These are phyloP conservation scores for Neoscytalidium dimidiatum DNA, from an alignment of 2,329 filamentous ascomycete species.

Conservation along the genomic window DNA sequence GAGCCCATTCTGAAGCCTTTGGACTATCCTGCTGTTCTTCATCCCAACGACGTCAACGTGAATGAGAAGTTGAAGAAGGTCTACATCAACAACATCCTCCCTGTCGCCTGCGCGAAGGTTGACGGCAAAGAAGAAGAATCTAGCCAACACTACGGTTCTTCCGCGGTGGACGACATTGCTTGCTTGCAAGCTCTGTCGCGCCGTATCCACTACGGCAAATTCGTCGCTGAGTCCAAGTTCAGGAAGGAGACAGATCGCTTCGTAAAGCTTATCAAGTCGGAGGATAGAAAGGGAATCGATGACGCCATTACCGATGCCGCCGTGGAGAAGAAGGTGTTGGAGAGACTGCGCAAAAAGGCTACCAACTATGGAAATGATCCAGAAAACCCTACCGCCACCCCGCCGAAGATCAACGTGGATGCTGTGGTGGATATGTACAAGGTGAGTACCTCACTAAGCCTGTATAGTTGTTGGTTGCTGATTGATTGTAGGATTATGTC, in stretches of 20 bases:
- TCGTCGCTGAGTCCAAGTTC: conserved; percentile 96
- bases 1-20: conserved; percentile 83
- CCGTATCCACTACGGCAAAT: conserved; percentile 96
- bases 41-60: conserved; percentile 86
- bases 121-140: conserved; percentile 78
- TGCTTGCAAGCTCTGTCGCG: conserved; percentile 88
- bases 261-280: conserved; percentile 77
- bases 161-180: conserved; percentile 86
- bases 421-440: conserved; percentile 54
- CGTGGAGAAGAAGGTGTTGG: conserved; percentile 90
- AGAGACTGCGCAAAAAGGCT: conserved; percentile 83
- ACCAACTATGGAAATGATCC: conserved; percentile 93
- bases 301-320: conserved; percentile 85
- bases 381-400: conserved; percentile 59
- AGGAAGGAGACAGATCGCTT: conserved; percentile 78
- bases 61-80: conserved; percentile 83
- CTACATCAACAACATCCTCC: conserved; percentile 82
- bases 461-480: background rate
- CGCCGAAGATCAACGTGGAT: conserved; percentile 85
- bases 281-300: conserved; percentile 78
- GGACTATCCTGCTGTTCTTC: conserved; percentile 83
- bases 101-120: conserved; percentile 76
- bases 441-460: conserved; percentile 58
- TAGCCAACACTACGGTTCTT: conserved; percentile 92
- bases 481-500: conserved; percentile 65